A percentile compares a stretch with the other conserved stretches of the same genome.
Evolutionary conservation across 345 rosid genomes (phyloP).

Genomic region (Eutrema japonicum): DNA sequence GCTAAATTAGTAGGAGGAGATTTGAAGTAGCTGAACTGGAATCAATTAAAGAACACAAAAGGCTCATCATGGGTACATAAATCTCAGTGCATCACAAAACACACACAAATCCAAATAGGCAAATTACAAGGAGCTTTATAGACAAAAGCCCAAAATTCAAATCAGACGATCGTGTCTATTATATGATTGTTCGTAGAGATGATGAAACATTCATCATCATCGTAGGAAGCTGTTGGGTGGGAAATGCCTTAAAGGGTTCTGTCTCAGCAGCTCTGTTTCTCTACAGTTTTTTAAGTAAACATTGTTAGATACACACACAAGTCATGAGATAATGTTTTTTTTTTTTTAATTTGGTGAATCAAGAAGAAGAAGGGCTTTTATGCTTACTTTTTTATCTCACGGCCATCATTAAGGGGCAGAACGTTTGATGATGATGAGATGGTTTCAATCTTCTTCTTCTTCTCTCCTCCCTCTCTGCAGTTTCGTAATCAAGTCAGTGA

Average conservation of each 20-base stretch:
- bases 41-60: conserved; percentile 11
- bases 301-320: conserved; percentile 12
- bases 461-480: conserved; percentile 24
- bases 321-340: neutral
- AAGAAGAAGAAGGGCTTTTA: neutral
- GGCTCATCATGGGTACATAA: conserved; percentile 6
- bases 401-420: conserved; percentile 39
- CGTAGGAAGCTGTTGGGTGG: conserved; percentile 73
- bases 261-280: conserved; percentile 77
- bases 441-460: conserved; percentile 33
- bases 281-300: conserved; percentile 42
- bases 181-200: neutral
- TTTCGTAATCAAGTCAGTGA: conserved; percentile 4
- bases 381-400: conserved; percentile 46
- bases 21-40: neutral
- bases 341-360: conserved; percentile 6
- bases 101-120: conserved; percentile 1
- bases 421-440: conserved; percentile 36
- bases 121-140: conserved; percentile 43
- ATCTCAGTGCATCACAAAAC: conserved; percentile 20
- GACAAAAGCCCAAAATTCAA: conserved; percentile 53
- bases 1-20: neutral
- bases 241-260: conserved; percentile 83
- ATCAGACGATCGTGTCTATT: conserved; percentile 4
- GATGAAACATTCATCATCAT: conserved; percentile 42